These are phyloP conservation scores for Penicillium fimorum DNA, from an alignment of 495 filamentous ascomycete species.

Conservation along the genomic window DNA sequence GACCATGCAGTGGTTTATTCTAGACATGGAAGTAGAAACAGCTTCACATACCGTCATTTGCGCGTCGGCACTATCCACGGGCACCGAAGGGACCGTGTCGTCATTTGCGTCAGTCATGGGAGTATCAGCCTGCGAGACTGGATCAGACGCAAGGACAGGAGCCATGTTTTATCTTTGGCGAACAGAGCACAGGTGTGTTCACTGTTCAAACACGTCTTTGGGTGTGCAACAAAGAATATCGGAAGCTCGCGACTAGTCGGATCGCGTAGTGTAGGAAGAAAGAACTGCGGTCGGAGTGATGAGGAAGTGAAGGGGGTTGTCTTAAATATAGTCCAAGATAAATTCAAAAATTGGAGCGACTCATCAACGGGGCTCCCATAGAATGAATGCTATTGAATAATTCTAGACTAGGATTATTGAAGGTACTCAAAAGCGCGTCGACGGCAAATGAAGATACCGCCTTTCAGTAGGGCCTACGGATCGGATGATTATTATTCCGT, in stretches of 20 bases:
- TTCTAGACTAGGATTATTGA: neutral
- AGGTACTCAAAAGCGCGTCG: constrained; percentile 2
- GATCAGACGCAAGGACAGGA: constrained; percentile 51
- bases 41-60: constrained; percentile 40
- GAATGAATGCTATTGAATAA: constrained; percentile 4
- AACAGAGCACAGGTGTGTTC: constrained; percentile 29
- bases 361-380: neutral
- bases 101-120: constrained; percentile 63
- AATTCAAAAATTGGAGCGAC: neutral
- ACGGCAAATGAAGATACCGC: constrained; percentile 6
- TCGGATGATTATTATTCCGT: neutral
- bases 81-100: constrained; percentile 40
- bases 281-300: neutral
- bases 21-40: neutral
- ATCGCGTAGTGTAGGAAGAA: constrained; percentile 3
- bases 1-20: no score
- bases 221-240: constrained; percentile 10
- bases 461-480: neutral
- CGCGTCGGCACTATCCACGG: constrained; percentile 45
- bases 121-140: constrained; percentile 52
- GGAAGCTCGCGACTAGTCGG: constrained; percentile 11
- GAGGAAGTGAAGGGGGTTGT: neutral
- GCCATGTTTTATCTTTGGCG: constrained; percentile 53
- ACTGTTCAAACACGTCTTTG: constrained; percentile 18
- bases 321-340: neutral